Evolutionary conservation across 1,284 basidiomycete species (phyloP).

Genomic region (Hymenochaete sp.): DNA sequence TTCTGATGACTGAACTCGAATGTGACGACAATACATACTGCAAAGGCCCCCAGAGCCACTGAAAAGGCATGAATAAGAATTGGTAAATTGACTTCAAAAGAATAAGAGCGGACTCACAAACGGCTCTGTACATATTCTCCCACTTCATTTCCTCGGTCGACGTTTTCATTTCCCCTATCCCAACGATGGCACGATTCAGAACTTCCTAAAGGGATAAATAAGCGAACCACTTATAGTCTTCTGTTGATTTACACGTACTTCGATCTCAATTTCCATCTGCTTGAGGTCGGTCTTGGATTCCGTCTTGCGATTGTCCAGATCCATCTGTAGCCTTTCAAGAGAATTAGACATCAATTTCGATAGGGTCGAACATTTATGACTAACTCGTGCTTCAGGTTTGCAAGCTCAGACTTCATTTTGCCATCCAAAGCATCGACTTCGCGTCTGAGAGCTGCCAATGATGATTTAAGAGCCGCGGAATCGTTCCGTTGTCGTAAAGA

Average conservation of each 20-base stretch:
- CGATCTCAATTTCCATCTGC: constrained; percentile 79
- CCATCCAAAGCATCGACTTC: constrained; percentile 85
- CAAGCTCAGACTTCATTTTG: constrained; percentile 92
- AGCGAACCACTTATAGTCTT: constrained; percentile 5
- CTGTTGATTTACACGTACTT: constrained; percentile 51
- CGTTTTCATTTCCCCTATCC: constrained; percentile 78
- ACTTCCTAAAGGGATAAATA: constrained; percentile 50
- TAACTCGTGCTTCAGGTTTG: constrained; percentile 85
- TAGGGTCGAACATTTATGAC: constrained; percentile 25
- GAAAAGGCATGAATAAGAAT: constrained; percentile 3
- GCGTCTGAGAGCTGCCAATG: constrained; percentile 69
- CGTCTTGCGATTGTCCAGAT: constrained; percentile 89
- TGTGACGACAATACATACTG: constrained; percentile 53
- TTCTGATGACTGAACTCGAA: constrained; percentile 50
- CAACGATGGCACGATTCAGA: constrained; percentile 79
- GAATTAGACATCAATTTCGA: constrained; percentile 1
- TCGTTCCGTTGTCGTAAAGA: constrained; percentile 82
- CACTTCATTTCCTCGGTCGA: constrained; percentile 85
- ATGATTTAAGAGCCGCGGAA: constrained; percentile 67
- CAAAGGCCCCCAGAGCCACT: constrained; percentile 59
- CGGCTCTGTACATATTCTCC: constrained; percentile 84
- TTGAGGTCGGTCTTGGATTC: constrained; percentile 89
- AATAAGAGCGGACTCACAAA: constrained; percentile 45
- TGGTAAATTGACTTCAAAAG: not conserved
- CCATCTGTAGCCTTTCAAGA: constrained; percentile 77